Evolutionary conservation across 2,329 filamentous ascomycete species (phyloP), one percentile per base, ranked within the genome.

Genomic region (Curvularia lunata): DNA sequence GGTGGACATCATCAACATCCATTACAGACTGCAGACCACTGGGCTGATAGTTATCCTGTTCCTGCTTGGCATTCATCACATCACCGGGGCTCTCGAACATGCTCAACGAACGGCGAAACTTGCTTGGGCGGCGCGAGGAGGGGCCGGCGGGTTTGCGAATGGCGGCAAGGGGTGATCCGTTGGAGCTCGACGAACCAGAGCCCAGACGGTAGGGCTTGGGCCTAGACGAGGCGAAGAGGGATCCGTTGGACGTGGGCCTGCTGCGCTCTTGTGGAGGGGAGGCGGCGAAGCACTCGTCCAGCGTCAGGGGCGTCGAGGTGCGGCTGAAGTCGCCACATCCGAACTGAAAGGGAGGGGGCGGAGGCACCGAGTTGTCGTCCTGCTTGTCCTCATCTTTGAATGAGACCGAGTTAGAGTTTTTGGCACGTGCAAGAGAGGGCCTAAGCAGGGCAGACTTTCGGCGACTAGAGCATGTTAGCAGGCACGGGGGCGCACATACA

Each of bases 71-170:
- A 78, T 91, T 92, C 81, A 96, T 90, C 54, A 97, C 84, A 73
- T 98, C 95, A 65, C 86, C 90, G 3, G 93, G 90, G 75, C 90
- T 88, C 80, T 98, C 94, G 78, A 96, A 99, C 95, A 99, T 99
- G 84, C 95, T 98, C 72, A 97, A 81, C 23, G 94, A 96, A 65
- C 95, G 88, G 59, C 95, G 88, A 72, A 94, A 94, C 75, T 95
- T 77, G 67, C 68, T 73, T 23, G 70, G 91, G 73, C 96, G 96
- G 57, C 93, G 55, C 85, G 90, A 75, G 88, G 92, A 48, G 85
- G 89, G 59, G 23, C 74, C 71, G 81, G 70, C 76, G 56, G 79
- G 84, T 65, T 93, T 91, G 63, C 92, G 88, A 54, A 88, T 80
- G 66, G 94, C 69, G 45, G 73, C 69, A 61, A 90, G 84, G 32